Base-by-base conservation (phyloP, 2,329 filamentous ascomycete species). In the Fusarium neocosmosporiellum region DNA sequence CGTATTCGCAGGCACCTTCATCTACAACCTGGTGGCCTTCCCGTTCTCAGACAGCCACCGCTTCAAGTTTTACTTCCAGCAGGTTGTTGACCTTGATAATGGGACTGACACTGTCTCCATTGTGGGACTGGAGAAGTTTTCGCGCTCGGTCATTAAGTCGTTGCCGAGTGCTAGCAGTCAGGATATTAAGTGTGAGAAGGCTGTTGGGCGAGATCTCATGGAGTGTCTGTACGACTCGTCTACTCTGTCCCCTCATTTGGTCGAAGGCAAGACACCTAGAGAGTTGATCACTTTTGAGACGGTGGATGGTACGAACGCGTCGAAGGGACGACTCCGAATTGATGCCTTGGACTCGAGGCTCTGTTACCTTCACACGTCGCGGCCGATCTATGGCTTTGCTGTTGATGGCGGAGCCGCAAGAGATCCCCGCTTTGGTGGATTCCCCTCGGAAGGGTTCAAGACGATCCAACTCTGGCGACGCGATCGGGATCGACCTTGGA, bases 1-100 rank as follows among this genome's bases (percentile, higher is more conserved):
- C 14, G 84, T 98, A 10, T 94, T 95, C 69, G 78, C 90, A 27
- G 93, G 87, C 33, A 97, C 94, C 1, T 83, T 97, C 31, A 88
- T 95, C 64, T 98, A 98, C 85, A 97, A 97, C 78, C 88, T 98
- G 6, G 83, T 89, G 3, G 94, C 93, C 2, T 98, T 98, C 81
- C 96, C 96, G 0, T 98, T 98, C 82, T 96, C 94, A 0, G 84
- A 89, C 24, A 88, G 90, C 67, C 93, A 91, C 79, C 89, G 94
- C 39, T 90, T 97, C 81, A 98, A 98, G 82, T 87, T 96, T 55
- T 97, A 91, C 81, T 98, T 98, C 81, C 86, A 93, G 58, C 95
- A 99, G 80, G 89, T 89, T 11, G 86, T 98, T 55, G 89, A 98
- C 73, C 88, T 98, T 11, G 93, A 94, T 73, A 89, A 87, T 5